phyloP scores from a whole-genome alignment of 129 eudicot genomes.

The Erigeron canadensis region DNA sequence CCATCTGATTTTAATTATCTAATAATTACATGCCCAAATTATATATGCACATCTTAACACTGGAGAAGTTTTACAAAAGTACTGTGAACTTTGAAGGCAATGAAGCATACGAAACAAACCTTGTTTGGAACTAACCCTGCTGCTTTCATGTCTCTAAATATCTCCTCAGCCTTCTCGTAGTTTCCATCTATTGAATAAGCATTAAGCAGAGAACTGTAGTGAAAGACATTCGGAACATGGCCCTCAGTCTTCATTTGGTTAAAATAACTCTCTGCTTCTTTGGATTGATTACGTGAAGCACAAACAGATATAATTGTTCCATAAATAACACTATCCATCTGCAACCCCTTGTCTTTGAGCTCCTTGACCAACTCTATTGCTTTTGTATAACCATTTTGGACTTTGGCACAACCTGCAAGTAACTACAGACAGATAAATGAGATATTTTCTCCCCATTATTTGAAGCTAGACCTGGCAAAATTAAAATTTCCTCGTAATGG shows the following conservation, averaged over 20 bases:
- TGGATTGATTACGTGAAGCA: slow-evolving; percentile 66
- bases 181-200: slow-evolving; percentile 76
- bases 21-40: neutral
- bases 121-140: slow-evolving; percentile 80
- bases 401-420: slow-evolving; percentile 80
- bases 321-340: slow-evolving; percentile 66
- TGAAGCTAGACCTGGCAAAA: neutral
- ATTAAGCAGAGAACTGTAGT: slow-evolving; percentile 85
- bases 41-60: neutral
- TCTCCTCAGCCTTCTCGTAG: slow-evolving; percentile 69
- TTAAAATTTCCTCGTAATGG: neutral
- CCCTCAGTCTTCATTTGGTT: slow-evolving; percentile 83
- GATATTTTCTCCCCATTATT: neutral
- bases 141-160: slow-evolving; percentile 67
- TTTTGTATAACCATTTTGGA: slow-evolving; percentile 62
- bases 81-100: neutral
- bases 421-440: slow-evolving; percentile 41
- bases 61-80: neutral
- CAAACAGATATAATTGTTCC: slow-evolving; percentile 77
- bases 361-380: slow-evolving; percentile 73
- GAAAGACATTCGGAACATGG: slow-evolving; percentile 72
- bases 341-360: slow-evolving; percentile 55
- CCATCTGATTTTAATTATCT: neutral
- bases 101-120: slow-evolving; percentile 46
- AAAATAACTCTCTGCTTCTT: slow-evolving; percentile 82